phyloP scores from a whole-genome alignment of 805 yeast genomes.

The Candida montana region DNA sequence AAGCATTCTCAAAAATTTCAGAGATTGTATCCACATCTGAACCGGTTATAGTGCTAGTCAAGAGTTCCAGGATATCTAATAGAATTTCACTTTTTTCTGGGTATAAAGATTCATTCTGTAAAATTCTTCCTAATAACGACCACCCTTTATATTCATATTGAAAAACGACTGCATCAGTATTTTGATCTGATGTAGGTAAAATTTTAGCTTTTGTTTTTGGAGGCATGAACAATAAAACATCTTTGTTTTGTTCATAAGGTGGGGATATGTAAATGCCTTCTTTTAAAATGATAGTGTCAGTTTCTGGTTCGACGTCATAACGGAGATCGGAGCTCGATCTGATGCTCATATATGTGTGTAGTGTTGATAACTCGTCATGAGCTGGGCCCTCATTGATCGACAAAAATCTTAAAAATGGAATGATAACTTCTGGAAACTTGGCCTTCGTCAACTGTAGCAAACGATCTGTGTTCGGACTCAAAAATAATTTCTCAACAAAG shows the following conservation, averaged over 20 bases:
- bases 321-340: constrained; percentile 34
- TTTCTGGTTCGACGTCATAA: constrained; percentile 41
- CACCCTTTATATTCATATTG: constrained; percentile 77
- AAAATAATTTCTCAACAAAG: constrained; percentile 34
- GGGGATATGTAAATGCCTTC: constrained; percentile 47
- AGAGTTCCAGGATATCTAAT: constrained; percentile 44
- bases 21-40: constrained; percentile 36
- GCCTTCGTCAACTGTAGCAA: constrained; percentile 48
- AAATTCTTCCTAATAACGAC: constrained; percentile 73
- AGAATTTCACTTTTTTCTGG: constrained; percentile 37
- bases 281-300: constrained; percentile 48
- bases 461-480: constrained; percentile 29
- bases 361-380: constrained; percentile 48
- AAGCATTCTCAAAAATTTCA: constrained; percentile 30
- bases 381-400: constrained; percentile 66
- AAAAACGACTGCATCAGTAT: constrained; percentile 51
- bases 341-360: constrained; percentile 58
- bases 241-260: constrained; percentile 46
- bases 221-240: constrained; percentile 40
- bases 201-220: constrained; percentile 67
- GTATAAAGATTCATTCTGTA: constrained; percentile 48
- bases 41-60: constrained; percentile 42
- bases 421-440: constrained; percentile 64
- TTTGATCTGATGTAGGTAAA: constrained; percentile 43
- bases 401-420: constrained; percentile 56